Evolutionary conservation across 2,329 filamentous ascomycete genomes (phyloP).

Genomic region (Aspergillus fijiensis): DNA sequence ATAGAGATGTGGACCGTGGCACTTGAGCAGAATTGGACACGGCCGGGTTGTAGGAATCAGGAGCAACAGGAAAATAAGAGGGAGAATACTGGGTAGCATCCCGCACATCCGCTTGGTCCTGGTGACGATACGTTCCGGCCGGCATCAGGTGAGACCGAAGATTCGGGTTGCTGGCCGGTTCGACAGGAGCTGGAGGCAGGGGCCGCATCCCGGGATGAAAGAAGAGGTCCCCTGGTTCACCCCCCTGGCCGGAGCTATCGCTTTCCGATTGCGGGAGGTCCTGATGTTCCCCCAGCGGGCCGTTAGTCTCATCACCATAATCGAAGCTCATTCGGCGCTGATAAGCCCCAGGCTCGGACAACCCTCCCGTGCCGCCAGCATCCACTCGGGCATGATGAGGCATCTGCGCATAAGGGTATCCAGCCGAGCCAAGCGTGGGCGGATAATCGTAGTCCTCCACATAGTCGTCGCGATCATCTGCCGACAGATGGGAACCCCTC

Average conservation of each 20-base stretch:
- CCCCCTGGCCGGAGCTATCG: constrained; percentile 67
- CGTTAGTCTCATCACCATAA: constrained; percentile 82
- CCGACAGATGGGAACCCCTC: constrained; percentile 28
- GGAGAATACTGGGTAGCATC: constrained; percentile 39
- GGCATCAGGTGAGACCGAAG: constrained; percentile 50
- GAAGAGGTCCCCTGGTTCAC: constrained; percentile 86
- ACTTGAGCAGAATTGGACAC: constrained; percentile 51
- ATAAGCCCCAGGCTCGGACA: constrained; percentile 69
- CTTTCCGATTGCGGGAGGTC: constrained; percentile 50
- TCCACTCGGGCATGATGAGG: constrained; percentile 71
- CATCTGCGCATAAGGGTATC: constrained; percentile 59
- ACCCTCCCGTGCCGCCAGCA: constrained; percentile 83
- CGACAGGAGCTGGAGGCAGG: constrained; percentile 63
- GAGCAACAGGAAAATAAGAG: constrained; percentile 39
- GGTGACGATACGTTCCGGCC: constrained; percentile 60
- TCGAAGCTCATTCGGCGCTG: constrained; percentile 79
- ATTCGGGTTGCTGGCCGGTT: constrained; percentile 48
- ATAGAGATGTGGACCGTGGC: constrained; percentile 76
- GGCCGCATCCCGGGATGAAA: constrained; percentile 81
- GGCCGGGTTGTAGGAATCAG: constrained; percentile 54
- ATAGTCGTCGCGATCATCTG: constrained; percentile 27
- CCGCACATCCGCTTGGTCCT: constrained; percentile 44
- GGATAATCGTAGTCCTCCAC: constrained; percentile 39
- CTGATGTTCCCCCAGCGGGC: constrained; percentile 56
- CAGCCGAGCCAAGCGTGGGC: constrained; percentile 49